A percentile compares a stretch with the other conserved stretches of the same genome.
Evolutionary conservation across 83 land plant genomes (phyloP).

Genomic region (Thuja plicata): DNA sequence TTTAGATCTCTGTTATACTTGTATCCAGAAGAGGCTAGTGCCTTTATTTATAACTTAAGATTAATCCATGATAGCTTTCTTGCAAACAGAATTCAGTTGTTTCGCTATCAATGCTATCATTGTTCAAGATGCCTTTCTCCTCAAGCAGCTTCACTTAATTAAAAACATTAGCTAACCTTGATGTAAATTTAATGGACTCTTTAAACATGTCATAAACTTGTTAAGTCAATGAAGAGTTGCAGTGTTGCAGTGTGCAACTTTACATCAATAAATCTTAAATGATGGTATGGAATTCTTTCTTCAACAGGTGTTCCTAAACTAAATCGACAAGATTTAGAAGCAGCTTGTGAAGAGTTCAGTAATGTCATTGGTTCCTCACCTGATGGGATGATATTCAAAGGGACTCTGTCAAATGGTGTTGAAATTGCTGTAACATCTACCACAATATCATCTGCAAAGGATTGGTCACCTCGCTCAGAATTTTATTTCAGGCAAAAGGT

Average conservation of each 20-base stretch:
- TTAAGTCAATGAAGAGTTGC: neutral
- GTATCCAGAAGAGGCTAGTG: neutral
- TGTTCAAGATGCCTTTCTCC: neutral
- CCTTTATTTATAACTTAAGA: neutral
- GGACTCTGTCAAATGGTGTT: slow-evolving; percentile 82
- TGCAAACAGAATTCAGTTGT: neutral
- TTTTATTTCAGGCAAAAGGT: slow-evolving; percentile 68
- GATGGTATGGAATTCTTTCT: neutral
- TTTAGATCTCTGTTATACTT: neutral
- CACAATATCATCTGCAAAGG: slow-evolving; percentile 41
- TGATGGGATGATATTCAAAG: slow-evolving; percentile 69
- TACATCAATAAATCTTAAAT: neutral
- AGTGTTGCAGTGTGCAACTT: neutral
- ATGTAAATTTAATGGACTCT: neutral
- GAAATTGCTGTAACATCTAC: slow-evolving; percentile 85
- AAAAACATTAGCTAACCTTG: neutral
- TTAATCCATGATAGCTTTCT: neutral
- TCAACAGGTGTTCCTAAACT: slow-evolving; percentile 73
- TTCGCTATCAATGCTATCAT: neutral
- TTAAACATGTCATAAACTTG: neutral
- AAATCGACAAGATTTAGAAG: slow-evolving; percentile 67
- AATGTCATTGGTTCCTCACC: slow-evolving; percentile 69
- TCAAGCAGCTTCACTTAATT: neutral
- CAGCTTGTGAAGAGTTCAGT: slow-evolving; percentile 96
- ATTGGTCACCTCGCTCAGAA: slow-evolving; percentile 70